A percentile compares a stretch with the other conserved stretches of the same genome.
phyloP scores from a whole-genome alignment of 352 stramenopile species.

The Phytophthora multivora region DNA sequence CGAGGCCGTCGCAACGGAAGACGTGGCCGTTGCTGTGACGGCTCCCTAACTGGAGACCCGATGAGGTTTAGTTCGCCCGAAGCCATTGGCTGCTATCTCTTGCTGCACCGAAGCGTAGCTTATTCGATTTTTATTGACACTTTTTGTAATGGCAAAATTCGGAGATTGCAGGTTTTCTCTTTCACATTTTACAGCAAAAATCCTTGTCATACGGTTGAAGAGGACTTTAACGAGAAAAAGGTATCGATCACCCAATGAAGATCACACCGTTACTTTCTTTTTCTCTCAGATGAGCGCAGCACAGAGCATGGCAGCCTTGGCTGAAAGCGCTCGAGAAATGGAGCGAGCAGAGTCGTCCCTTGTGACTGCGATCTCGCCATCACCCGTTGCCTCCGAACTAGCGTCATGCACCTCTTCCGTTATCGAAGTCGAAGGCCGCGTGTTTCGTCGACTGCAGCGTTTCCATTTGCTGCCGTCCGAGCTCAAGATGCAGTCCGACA shows the following conservation, averaged over 20 bases:
- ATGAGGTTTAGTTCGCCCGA: constrained; percentile 1
- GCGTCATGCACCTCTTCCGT: background rate
- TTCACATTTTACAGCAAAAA: background rate
- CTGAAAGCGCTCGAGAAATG: constrained; percentile 32
- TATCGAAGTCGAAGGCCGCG: constrained; percentile 31
- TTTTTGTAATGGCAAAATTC: constrained; percentile 37
- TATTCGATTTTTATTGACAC: constrained; percentile 36
- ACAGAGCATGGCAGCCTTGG: constrained; percentile 36
- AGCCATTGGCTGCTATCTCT: constrained; percentile 28
- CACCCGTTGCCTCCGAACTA: background rate
- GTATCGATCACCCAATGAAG: background rate
- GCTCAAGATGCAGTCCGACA: constrained; percentile 40
- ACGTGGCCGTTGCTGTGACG: constrained; percentile 23
- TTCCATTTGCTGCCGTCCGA: constrained; percentile 39
- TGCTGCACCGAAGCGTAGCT: constrained; percentile 26
- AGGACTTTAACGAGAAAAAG: constrained; percentile 21
- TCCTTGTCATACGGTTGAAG: constrained; percentile 6
- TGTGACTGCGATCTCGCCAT: constrained; percentile 17
- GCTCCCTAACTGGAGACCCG: constrained; percentile 16
- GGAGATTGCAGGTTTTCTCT: constrained; percentile 18
- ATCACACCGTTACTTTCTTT: constrained; percentile 10
- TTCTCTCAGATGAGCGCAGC: constrained; percentile 27
- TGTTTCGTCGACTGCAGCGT: constrained; percentile 41
- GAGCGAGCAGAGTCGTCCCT: constrained; percentile 30
- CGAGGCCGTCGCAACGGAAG: constrained; percentile 25